phyloP scores from a whole-genome alignment of 78 protist species.

The Capsaspora owczarzaki region DNA sequence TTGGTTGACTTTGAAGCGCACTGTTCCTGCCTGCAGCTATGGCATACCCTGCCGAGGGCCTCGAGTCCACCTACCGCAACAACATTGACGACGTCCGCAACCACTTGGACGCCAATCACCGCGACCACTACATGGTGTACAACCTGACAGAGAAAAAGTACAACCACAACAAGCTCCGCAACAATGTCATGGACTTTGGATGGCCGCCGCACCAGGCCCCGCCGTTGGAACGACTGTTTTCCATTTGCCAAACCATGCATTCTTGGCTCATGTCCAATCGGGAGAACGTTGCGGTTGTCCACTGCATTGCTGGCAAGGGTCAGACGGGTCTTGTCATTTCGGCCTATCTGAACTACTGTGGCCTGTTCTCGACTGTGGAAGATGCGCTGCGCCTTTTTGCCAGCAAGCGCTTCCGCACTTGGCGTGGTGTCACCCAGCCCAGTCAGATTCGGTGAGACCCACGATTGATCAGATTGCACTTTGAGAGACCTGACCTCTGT shows the following conservation, averaged over 20 bases:
- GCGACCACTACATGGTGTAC: neutral
- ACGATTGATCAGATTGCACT: no score
- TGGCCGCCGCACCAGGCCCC: neutral
- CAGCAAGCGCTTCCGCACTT: neutral
- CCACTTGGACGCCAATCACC: neutral
- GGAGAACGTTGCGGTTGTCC: neutral
- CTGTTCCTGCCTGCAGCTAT: neutral
- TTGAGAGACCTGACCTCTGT: no score
- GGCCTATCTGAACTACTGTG: neutral
- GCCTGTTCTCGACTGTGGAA: neutral
- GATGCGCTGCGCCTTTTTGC: neutral
- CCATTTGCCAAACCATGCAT: neutral
- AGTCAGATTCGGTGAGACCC: no score
- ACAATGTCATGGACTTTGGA: neutral
- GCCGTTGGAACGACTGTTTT: neutral
- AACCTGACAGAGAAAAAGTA: neutral
- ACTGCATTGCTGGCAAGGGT: neutral
- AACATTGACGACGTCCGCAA: neutral
- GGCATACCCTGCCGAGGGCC: neutral
- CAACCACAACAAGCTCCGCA: neutral
- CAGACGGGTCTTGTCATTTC: neutral
- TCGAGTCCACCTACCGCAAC: neutral
- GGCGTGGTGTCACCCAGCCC: no score
- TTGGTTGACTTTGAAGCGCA: neutral
- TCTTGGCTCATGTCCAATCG: neutral